Base-by-base conservation (phyloP, 2,329 filamentous ascomycete genomes). In the Parascedosporium putredinis region DNA sequence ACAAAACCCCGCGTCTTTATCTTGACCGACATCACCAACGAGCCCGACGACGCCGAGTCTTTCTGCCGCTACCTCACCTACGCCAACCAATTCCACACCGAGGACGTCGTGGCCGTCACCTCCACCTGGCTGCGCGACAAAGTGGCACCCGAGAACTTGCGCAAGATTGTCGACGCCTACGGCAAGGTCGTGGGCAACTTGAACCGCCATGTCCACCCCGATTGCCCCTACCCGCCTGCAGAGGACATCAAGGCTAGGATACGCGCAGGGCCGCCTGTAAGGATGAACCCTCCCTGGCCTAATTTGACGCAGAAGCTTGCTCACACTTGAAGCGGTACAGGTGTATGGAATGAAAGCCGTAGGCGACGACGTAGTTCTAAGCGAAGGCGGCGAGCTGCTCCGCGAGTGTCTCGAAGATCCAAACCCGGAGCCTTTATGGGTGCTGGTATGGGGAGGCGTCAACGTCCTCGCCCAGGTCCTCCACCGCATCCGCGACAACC, bases 391-490 rank as follows among this genome's bases (percentile, higher is more conserved):
- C 5, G n/a, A 38, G 34, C 2, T 74, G 1, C 67, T 78, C 5
- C 63, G 65, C 3, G 51, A 62, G 40, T 52, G 59, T 3, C 46
- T 66, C 38, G 52, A 51, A 2, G 48, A 55, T 4, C 47, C 53
- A 6, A 44, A 53, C 3, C 53, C 73, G 1, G 34, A 16, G n/a
- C 71, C 72, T 3, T 64, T 78, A 4, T 78, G 73, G 71, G 61
- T 77, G 4, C 64, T 76, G 1, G 65, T 65, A 55, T 78, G 74
- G 75, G 74, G 74, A 10, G 75, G 75, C n/a, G 68, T 70, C 24
- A 78, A 76, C 51, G 68, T 71, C 2, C 66, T 78, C 4, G 75
- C 74, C 3, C 67, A 74, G 49, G 71, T 69, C 1, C 62, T 78
- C 8, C 57, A 66, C 25, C 61, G 68, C 14, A 64, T 71, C 42